Conservation (phyloP, 2,329 filamentous ascomycete genomes). For the Beauveria rudraprayagi region DNA sequence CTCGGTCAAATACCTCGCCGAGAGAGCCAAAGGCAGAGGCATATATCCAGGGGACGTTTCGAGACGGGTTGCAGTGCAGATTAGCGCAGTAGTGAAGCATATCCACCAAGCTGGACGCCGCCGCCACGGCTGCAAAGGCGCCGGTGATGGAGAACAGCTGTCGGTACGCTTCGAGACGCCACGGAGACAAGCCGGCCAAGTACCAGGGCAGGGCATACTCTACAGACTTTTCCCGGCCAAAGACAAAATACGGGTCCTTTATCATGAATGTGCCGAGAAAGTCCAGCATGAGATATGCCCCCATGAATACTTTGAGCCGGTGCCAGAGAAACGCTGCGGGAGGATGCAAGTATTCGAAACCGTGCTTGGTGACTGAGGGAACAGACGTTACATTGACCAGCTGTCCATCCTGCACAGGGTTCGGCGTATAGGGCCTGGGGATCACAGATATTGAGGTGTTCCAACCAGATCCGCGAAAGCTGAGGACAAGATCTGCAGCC, state of each 20-base stretch:
- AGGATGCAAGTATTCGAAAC: slow-evolving; percentile 37
- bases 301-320: slow-evolving; percentile 38
- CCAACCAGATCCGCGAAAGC: slow-evolving; percentile 51
- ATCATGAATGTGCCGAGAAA: slow-evolving; percentile 59
- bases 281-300: slow-evolving; percentile 63
- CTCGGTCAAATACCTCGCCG: slow-evolving; percentile 52
- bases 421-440: slow-evolving; percentile 37
- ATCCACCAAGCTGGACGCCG: slow-evolving; percentile 52
- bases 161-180: slow-evolving; percentile 47
- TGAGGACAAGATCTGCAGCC: slow-evolving; percentile 45
- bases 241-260: slow-evolving; percentile 69
- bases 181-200: slow-evolving; percentile 32
- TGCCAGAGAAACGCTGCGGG: slow-evolving; percentile 36
- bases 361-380: slow-evolving; percentile 34
- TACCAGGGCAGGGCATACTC: slow-evolving; percentile 32
- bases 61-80: slow-evolving; percentile 43
- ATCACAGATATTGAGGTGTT: slow-evolving; percentile 45
- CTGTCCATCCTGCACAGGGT: slow-evolving; percentile 24
- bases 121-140: slow-evolving; percentile 52
- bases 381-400: slow-evolving; percentile 33
- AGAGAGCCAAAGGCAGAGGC: slow-evolving; percentile 49
- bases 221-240: slow-evolving; percentile 34
- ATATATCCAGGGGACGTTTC: slow-evolving; percentile 43
- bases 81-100: slow-evolving; percentile 45
- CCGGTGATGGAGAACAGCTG: slow-evolving; percentile 46